Base-by-base conservation (phyloP, 495 filamentous ascomycete genomes). In the Xanthoparmelia taractica region DNA sequence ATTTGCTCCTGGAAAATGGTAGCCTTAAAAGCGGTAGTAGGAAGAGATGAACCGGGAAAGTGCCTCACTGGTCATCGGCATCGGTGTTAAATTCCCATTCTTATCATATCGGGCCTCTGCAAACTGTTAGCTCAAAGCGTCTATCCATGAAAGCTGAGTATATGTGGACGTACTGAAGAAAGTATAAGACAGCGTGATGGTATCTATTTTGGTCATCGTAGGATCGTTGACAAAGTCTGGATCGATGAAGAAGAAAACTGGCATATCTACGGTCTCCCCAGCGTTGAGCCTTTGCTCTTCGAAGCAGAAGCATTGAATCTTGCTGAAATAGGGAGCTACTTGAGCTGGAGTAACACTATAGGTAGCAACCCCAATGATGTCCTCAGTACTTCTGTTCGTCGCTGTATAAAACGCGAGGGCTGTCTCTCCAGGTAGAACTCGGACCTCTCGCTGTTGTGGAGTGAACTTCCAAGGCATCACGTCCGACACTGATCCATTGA, bases 291-390 rank as follows among this genome's bases (percentile, higher is more conserved):
- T 84, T 81, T 98, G 87, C 75, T 91, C 92, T 80, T 99, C 95
- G 72, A 99, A 99, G 73, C 95, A 99, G 76, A 99, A 99, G 69
- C 95, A 99, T 76, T 99, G 95, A 59, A 99, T 99, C 82, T 99
- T 99, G 81, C 87, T 91, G 74, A 99, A 99, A 72, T 99, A 99
- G 6, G 90, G 93, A 34, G 95, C 93, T 34, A 96, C 90, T 78
- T 97, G 95, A 17, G 84, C 93, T 12, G 95, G 95, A 15, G 91
- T 96, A 57, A 99, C 95, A 73, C 87, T 91, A 73, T 99, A 99
- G 13, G 95, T 99, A 45, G 95, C 95, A 31, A 99, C 90, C 48
- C 95, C 95, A 69, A 99, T 96, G 66, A 99, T 97, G 76, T 97
- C 94, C 65, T 87, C 80, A 38, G 86, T 82, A 69, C 88, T 87